Evolutionary conservation across 2,329 filamentous ascomycete genomes (phyloP), one percentile per base, ranked within the genome.

Genomic region (Paecilomyces variotii): DNA sequence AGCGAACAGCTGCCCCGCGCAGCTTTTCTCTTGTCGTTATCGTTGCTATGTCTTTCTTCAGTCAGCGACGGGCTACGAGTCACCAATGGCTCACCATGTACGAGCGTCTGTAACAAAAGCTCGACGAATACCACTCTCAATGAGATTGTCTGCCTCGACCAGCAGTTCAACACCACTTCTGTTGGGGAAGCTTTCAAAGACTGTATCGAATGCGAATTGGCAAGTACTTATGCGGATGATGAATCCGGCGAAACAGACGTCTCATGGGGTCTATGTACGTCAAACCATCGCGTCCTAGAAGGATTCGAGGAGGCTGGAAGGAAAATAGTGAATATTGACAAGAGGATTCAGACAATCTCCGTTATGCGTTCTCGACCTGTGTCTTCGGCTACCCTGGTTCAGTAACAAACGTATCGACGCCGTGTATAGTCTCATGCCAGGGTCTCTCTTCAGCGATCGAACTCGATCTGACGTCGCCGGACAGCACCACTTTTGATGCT

Each of bases 251-350:
- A 77, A 59, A 71, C 76, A 19, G 77, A 79, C 62, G 73, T 79
- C 9, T 66, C 74, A 62, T 79, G 75, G 76, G 77, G 72, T 39
- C 65, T 79, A 52, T 77, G 77, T 79, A 75, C 62, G 76, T 61
- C 35, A 28, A 19, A n/a, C 27, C 52, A 2, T 56, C 14, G 9
- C 30, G 30, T 56, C 27, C 2, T 57, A 32, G 28, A 7, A 54
- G 26, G 12, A 32, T 6, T 10, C 12, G 5, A 14, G 14, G 9
- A 10, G n/a, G 14, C 32, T 51, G 3, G 55, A 27, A n/a, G 2
- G 35, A 45, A 14, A n/a, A 9, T 28, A 1, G 34, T 39, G 27
- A 39, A 57, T 51, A 51, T 32, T 57, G 56, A 55, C 61, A 45
- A 45, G 39, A 12, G 14, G 64, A 56, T 35, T 54, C 10, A 79